Conservation (phyloP, 768 basidiomycete species). For the Mycena vitilis region DNA sequence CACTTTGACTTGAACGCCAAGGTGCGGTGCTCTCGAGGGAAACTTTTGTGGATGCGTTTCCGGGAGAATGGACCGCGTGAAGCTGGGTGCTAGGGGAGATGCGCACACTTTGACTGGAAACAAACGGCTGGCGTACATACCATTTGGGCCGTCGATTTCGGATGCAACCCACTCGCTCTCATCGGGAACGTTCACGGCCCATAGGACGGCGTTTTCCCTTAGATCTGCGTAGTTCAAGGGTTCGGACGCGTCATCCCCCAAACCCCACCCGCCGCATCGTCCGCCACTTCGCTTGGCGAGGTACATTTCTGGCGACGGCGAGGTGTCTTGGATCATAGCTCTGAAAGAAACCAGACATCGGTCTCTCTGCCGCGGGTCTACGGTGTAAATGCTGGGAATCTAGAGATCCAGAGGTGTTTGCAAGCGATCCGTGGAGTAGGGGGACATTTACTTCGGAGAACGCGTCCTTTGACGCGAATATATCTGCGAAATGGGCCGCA, state of each 20-base stretch:
- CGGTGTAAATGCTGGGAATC: constrained; percentile 68
- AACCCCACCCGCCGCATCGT: constrained; percentile 81
- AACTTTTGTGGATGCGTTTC: constrained; percentile 67
- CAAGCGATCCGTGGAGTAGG: background rate
- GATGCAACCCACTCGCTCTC: constrained; percentile 68
- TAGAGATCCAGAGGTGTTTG: constrained; percentile 41
- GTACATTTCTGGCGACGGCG: constrained; percentile 79
- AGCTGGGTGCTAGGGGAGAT: constrained; percentile 9
- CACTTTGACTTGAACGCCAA: constrained; percentile 82
- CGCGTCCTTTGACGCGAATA: constrained; percentile 55
- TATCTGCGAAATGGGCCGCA: constrained; percentile 55
- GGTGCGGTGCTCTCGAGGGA: constrained; percentile 65
- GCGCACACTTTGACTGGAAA: constrained; percentile 4
- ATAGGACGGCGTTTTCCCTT: constrained; percentile 72
- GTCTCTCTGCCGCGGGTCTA: constrained; percentile 57
- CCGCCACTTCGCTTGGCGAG: constrained; percentile 58
- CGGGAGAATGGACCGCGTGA: constrained; percentile 10
- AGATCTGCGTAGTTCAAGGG: constrained; percentile 52
- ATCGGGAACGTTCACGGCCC: constrained; percentile 82
- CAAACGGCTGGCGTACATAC: constrained; percentile 26
- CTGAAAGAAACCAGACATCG: constrained; percentile 78
- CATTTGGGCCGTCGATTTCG: constrained; percentile 41
- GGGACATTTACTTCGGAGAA: constrained; percentile 51
- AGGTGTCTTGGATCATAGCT: constrained; percentile 88
- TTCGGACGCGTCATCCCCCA: constrained; percentile 48